Evolutionary conservation across 2,329 filamentous ascomycete genomes (phyloP).

Genomic region (Fusarium paranaense): DNA sequence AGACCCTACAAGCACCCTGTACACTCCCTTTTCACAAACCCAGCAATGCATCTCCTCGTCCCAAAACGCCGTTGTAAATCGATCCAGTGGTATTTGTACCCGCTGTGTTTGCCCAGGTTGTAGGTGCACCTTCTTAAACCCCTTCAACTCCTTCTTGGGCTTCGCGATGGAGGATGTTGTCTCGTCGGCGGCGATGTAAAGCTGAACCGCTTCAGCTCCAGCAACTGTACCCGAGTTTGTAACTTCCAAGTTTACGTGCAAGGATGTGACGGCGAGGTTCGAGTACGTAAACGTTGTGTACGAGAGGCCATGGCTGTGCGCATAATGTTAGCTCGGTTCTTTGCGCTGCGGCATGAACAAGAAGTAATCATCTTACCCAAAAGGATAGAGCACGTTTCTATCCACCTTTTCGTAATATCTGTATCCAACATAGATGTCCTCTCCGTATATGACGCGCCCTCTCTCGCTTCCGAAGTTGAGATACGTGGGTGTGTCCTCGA

Average conservation of each 20-base stretch:
- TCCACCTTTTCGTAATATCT: slow-evolving; percentile 13
- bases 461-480: slow-evolving; percentile 18
- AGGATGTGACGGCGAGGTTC: background rate
- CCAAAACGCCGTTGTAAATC: slow-evolving; percentile 6
- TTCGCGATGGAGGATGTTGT: background rate
- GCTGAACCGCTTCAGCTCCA: slow-evolving; percentile 2
- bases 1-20: background rate
- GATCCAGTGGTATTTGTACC: background rate
- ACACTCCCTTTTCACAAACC: slow-evolving; percentile 7
- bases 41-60: slow-evolving; percentile 5
- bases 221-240: background rate
- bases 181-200: slow-evolving; percentile 7
- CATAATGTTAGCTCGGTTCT: background rate
- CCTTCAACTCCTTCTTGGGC: slow-evolving; percentile 11
- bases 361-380: slow-evolving; percentile 1
- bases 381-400: background rate
- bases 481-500: slow-evolving; percentile 15
- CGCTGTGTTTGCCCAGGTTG: background rate
- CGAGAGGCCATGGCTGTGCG: slow-evolving; percentile 2
- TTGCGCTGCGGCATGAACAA: no score
- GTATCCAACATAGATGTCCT: slow-evolving; percentile 21
- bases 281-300: slow-evolving; percentile 5
- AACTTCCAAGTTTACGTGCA: background rate
- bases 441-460: slow-evolving; percentile 9
- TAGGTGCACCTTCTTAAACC: slow-evolving; percentile 8